Evolutionary conservation across 2,329 filamentous ascomycete genomes (phyloP), one percentile per base, ranked within the genome.

Genomic region (Arthrobotrys sinensis): DNA sequence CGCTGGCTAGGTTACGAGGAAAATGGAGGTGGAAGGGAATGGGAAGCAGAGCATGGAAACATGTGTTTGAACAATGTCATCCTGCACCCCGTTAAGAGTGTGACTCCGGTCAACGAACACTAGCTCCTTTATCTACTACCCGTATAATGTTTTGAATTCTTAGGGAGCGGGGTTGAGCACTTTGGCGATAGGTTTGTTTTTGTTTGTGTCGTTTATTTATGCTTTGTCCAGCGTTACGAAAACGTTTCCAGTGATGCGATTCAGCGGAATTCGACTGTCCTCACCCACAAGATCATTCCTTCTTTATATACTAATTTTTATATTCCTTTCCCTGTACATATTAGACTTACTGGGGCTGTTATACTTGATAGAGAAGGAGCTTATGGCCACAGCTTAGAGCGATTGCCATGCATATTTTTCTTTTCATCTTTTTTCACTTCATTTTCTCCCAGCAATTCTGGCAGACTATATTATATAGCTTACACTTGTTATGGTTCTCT

Each of bases 31-130:
- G 90, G 91, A 14, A 92, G 94, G 84, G 76, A 64, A 40, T 70
- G 62, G 28, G 80, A 81, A 34, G 71, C 79, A 11, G 76, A 64
- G 60, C 53, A 79, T 16, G 93, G 93, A 11, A 88, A 94, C 76
- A 96, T 97, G 93, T 97, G 94, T 85, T 97, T 52, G 93, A 94
- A 12, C 21, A 93, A 92, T 0, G 95, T 97, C 90, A 85, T 97
- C 79, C 85, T 97, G 80, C 94, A 97, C 87, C 94, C 94, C 0
- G 88, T 97, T 67, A 97, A 97, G 86, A 88, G 89, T 43, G 52
- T 78, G 19, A 76, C 55, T 8, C 70, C 70, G 43, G 40, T 34
- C 21, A 75, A 67, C 53, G 70, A 63, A 38, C 70, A 75, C n/a
- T 67, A 63, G 52, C 40, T 11, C 10, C 52, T 28, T 43, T 8